Percentiles rank a stretch among this genome's conserved stretches.
Conservation (phyloP, 75 land plant species). For the Gnetum montanum region DNA sequence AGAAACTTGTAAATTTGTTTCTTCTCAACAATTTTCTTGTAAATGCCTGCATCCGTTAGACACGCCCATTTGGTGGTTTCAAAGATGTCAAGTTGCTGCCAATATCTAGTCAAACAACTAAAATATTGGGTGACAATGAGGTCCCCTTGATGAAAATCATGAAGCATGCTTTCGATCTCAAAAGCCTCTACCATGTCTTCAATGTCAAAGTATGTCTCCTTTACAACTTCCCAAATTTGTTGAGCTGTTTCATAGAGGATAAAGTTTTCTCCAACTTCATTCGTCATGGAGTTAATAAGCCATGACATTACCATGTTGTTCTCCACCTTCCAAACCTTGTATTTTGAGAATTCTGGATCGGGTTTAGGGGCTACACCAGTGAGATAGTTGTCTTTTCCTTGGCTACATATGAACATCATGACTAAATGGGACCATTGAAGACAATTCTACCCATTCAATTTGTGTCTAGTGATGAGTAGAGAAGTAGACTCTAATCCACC, state of each 20-base stretch:
- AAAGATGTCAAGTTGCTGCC: no score
- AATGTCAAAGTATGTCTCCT: background rate
- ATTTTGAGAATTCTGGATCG: background rate
- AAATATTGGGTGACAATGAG: background rate
- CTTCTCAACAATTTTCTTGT: background rate
- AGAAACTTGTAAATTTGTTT: background rate
- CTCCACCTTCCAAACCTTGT: background rate
- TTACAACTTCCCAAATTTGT: background rate
- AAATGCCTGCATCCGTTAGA: no score
- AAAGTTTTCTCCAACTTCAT: background rate
- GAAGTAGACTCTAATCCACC: no score
- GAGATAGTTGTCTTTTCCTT: no score
- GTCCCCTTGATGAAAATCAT: background rate
- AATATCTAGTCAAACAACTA: background rate
- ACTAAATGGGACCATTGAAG: no score
- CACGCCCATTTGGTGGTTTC: no score
- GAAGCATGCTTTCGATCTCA: background rate
- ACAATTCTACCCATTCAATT: no score
- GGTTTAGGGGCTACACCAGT: no score
- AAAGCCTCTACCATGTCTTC: background rate
- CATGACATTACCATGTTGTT: slow-evolving; percentile 3
- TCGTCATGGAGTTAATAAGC: no score
- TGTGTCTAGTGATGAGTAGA: no score
- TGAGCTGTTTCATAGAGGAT: background rate
- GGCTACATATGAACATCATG: no score